Evolutionary conservation across 225 moss, liverwort and hornwort genomes (phyloP), one percentile per base, ranked within the genome.

Genomic region (Anthoceros angustus): DNA sequence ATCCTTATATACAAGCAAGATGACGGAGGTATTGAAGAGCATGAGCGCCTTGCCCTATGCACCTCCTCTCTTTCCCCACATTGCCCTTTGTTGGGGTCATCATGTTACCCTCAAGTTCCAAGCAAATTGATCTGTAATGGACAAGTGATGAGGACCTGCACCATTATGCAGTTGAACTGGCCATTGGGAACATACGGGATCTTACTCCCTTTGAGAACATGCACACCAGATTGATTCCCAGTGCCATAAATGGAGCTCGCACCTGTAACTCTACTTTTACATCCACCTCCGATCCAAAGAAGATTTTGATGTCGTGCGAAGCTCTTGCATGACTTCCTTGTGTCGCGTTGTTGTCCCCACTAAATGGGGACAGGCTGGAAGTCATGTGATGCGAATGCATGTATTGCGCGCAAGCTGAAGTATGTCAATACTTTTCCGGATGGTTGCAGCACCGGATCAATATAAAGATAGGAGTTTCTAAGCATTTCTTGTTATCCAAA

Each of bases 1-100:
- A 86, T 92, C 61, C n/a, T n/a, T n/a, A 68, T 92, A 64, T 92
- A 84, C 63, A 92, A 75, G 75, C 62, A 72, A 63, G 88, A 92
- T 72, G 64, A 74, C 43, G 86, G 78, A 88, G 91, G 91, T 88
- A 64, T 39, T 0, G 39, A 20, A 25, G 16, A 25, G n/a, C 0
- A 23, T 15, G 0, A 42, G 11, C 32, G 4, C 32, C 32, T 32
- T 32, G 32, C 32, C 32, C 32, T 32, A 1, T 32, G n/a, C n/a
- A n/a, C n/a, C n/a, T n/a, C n/a, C n/a, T 32, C 4, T 32, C 2
- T 32, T 1, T 32, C 32, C 32, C 32, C 32, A 1, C 32, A 32
- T 32, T 32, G 1, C 32, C 4, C 4, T 4, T 32, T 32, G 32
- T 4, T 4, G 32, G 32, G 32, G 32, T 32, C 32, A 4, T 32